Conservation (phyloP, 495 filamentous ascomycete species). For the Neurospora sp. region DNA sequence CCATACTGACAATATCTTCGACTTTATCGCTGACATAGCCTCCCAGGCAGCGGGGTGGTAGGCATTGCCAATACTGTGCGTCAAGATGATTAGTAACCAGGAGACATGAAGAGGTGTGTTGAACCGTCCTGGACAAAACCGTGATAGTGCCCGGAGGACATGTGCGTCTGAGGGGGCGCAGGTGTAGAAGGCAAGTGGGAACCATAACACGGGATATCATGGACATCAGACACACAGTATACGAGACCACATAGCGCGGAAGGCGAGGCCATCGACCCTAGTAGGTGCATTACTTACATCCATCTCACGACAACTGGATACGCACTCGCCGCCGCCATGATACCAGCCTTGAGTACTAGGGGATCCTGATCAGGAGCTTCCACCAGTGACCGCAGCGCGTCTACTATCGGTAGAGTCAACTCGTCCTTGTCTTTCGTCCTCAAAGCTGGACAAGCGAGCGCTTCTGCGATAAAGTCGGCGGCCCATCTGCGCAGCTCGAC, state of each 20-base stretch:
- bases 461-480: conserved; percentile 90
- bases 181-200: neutral
- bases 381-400: conserved; percentile 57
- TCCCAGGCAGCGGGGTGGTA: conserved; percentile 76
- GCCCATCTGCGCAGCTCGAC: conserved; percentile 91
- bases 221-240: conserved; percentile 12
- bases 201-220: conserved; percentile 7
- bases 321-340: conserved; percentile 79
- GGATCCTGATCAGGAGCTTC: conserved; percentile 64
- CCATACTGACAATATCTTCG: conserved; percentile 78
- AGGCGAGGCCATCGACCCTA: neutral
- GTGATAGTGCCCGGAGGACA: neutral
- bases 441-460: conserved; percentile 79
- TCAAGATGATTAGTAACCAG: neutral
- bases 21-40: conserved; percentile 79
- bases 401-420: conserved; percentile 59
- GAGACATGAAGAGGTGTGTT: neutral
- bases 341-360: conserved; percentile 66
- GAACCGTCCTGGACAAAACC: neutral
- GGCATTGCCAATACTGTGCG: conserved; percentile 67
- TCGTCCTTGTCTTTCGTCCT: conserved; percentile 63
- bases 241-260: conserved; percentile 15
- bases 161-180: neutral
- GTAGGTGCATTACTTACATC: conserved; percentile 58
- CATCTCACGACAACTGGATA: conserved; percentile 87